Evolutionary conservation across 352 stramenopile genomes (phyloP).

Genomic region (Globisporangium nodosum): DNA sequence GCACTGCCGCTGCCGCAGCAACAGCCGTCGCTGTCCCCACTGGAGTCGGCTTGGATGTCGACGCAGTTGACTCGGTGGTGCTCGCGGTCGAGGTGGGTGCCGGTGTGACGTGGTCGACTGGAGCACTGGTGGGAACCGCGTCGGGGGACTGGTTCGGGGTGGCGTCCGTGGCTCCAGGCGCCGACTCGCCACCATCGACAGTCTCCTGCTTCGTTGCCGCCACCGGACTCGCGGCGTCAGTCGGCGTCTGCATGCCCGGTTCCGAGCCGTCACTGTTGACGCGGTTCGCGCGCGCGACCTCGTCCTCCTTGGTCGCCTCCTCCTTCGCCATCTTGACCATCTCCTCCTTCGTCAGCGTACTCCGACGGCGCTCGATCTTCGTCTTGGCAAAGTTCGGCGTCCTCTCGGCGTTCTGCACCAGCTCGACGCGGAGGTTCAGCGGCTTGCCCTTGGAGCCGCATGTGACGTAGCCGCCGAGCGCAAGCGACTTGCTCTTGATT

Average conservation of each 20-base stretch:
- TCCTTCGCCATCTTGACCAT: not conserved
- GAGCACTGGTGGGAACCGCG: not conserved
- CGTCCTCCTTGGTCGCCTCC: slow-evolving; percentile 30
- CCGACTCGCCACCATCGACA: too few relatives aligned
- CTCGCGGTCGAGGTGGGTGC: not conserved
- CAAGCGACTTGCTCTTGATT: slow-evolving; percentile 43
- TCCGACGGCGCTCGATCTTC: slow-evolving; percentile 37
- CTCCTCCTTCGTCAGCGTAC: slow-evolving; percentile 19
- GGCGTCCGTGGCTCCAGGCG: not conserved
- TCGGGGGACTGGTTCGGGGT: not conserved
- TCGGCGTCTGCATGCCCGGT: slow-evolving; percentile 38
- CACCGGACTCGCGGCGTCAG: slow-evolving; percentile 19
- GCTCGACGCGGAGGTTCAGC: slow-evolving; percentile 36
- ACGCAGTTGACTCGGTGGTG: slow-evolving; percentile 1
- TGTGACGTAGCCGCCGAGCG: slow-evolving; percentile 36
- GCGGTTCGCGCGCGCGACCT: slow-evolving; percentile 30
- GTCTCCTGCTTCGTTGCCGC: not conserved
- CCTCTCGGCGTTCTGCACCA: slow-evolving; percentile 18
- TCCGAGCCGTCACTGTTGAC: slow-evolving; percentile 47
- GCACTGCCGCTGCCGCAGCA: too few relatives aligned
- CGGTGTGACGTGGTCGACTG: not conserved
- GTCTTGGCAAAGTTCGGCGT: slow-evolving; percentile 46
- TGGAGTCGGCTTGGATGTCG: not conserved
- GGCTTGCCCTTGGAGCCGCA: slow-evolving; percentile 35
- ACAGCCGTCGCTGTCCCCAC: not conserved